Base-by-base conservation (phyloP, 2,329 filamentous ascomycete species). In the Cyphellophora attinorum region DNA sequence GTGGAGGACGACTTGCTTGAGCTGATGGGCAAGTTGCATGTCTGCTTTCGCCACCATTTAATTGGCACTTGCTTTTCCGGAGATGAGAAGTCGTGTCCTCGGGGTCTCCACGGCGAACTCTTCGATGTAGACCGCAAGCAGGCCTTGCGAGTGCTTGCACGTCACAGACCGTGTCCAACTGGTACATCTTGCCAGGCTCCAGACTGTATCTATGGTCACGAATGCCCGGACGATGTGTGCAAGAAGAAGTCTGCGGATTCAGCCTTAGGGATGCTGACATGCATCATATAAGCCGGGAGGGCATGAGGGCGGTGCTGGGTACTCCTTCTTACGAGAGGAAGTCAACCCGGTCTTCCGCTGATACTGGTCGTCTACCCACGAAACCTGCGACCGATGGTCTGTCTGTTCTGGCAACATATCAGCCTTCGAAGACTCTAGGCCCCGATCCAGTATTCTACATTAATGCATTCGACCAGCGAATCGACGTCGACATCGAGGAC, bases 121-220 rank as follows among this genome's bases (percentile, higher is more conserved):
- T n/a, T 16, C 10, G 10, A 6, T 11, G 27, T 16, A 6, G 27
- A 29, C 14, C 27, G 15, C 14, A 16, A 29, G 27, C 27, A 29
- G 27, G n/a, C n/a, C n/a, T 12, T 29, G 27, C 27, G 27, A 10
- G 10, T 29, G 27, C 15, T 29, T 29, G 27, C 27, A 11, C 27
- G 27, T 10, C 18, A 13, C 14, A 15, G 27, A 10, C 14, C 27
- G 2, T 29, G 27, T 12, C 27, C 14, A 3, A 16, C 15, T 16
- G 27, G 27, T 6, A 10, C 18, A 16, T 6, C 27, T 4, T 29
- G 27, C 18, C 27, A 16, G n/a, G 27, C 15, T 14, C 27, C 27
- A 4, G 27, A 29, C 6, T 29, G 27, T 11, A 29, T 16, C n/a
- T 13, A 29, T 29, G 27, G 27, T 11, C 27, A 29, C 18, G 14